A percentile compares a stretch with the other conserved stretches of the same genome.
These are phyloP conservation scores for Sordariomycetes sp. DNA, from an alignment of 2,329 filamentous ascomycete species.

Conservation along the genomic window DNA sequence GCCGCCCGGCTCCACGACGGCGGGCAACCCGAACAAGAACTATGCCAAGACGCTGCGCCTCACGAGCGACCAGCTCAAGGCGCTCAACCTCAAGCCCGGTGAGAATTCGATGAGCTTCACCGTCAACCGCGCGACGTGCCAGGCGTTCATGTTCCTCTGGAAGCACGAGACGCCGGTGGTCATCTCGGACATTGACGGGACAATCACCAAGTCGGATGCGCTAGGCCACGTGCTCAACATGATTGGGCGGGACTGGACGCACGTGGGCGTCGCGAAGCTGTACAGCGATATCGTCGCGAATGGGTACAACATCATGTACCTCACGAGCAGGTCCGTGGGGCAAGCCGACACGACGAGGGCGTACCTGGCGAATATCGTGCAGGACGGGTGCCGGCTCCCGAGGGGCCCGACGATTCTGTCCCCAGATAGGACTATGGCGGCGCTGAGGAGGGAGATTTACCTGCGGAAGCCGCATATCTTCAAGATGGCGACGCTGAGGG, in stretches of 20 bases:
- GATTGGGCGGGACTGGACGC: slow-evolving; percentile 96
- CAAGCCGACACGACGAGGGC: slow-evolving; percentile 82
- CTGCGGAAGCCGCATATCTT: slow-evolving; percentile 95
- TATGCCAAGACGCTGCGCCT: slow-evolving; percentile 94
- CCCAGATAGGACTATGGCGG: slow-evolving; percentile 89
- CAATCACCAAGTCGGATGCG: slow-evolving; percentile 95
- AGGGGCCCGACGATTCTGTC: slow-evolving; percentile 90
- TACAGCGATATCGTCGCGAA: slow-evolving; percentile 93
- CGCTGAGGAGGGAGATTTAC: slow-evolving; percentile 82
- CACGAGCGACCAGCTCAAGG: slow-evolving; percentile 90
- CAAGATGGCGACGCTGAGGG: slow-evolving; percentile 96
- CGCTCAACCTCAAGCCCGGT: slow-evolving; percentile 68
- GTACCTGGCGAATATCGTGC: slow-evolving; percentile 79
- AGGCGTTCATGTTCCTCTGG: slow-evolving; percentile 90
- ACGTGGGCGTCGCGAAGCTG: slow-evolving; percentile 88
- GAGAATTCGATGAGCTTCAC: slow-evolving; percentile 92
- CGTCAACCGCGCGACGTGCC: slow-evolving; percentile 87
- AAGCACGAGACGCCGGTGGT: slow-evolving; percentile 83
- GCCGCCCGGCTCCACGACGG: slow-evolving; percentile 52
- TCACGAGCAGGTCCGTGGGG: slow-evolving; percentile 87
- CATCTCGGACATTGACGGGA: slow-evolving; percentile 97
- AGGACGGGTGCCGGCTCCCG: slow-evolving; percentile 77
- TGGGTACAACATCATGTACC: slow-evolving; percentile 97
- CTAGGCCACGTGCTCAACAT: slow-evolving; percentile 90
- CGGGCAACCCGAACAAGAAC: slow-evolving; percentile 63